Evolutionary conservation across 2,329 filamentous ascomycete genomes (phyloP).

Genomic region (Biscogniauxia mediterranea): DNA sequence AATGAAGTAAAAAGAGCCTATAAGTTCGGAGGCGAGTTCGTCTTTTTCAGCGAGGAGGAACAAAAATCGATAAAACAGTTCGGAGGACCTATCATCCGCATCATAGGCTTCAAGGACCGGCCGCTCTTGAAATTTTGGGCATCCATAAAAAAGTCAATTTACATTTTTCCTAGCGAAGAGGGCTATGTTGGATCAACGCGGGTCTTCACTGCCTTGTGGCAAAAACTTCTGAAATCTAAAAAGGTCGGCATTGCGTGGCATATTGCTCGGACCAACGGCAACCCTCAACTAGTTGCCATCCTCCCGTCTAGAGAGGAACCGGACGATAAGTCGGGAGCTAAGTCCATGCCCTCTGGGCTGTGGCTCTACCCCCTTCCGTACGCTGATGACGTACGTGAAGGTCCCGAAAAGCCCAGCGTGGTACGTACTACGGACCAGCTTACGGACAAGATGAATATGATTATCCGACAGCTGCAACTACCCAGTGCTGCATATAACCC

Average conservation of each 20-base stretch:
- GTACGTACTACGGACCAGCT: conserved; percentile 65
- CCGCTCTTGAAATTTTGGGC: conserved; percentile 77
- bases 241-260: conserved; percentile 91
- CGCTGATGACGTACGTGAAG: conserved; percentile 80
- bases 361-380: conserved; percentile 89
- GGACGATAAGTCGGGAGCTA: conserved; percentile 63
- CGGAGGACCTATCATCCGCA: conserved; percentile 76
- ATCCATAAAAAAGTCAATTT: conserved; percentile 79
- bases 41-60: conserved; percentile 84
- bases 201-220: conserved; percentile 87
- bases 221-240: conserved; percentile 75
- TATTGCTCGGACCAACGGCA: conserved; percentile 75
- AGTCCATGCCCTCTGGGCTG: conserved; percentile 75
- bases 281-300: conserved; percentile 77
- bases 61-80: conserved; percentile 75
- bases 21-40: conserved; percentile 89
- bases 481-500: conserved; percentile 85
- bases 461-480: conserved; percentile 84
- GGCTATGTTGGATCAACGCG: conserved; percentile 87
- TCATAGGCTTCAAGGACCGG: conserved; percentile 90
- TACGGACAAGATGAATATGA: conserved; percentile 75
- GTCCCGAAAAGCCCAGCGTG: conserved; percentile 58
- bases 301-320: conserved; percentile 69
- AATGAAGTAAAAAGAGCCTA: conserved; percentile 85
- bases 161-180: conserved; percentile 91